phyloP scores from a whole-genome alignment of 192 early-diverging fungal species.

The Entrophospora sp. region DNA sequence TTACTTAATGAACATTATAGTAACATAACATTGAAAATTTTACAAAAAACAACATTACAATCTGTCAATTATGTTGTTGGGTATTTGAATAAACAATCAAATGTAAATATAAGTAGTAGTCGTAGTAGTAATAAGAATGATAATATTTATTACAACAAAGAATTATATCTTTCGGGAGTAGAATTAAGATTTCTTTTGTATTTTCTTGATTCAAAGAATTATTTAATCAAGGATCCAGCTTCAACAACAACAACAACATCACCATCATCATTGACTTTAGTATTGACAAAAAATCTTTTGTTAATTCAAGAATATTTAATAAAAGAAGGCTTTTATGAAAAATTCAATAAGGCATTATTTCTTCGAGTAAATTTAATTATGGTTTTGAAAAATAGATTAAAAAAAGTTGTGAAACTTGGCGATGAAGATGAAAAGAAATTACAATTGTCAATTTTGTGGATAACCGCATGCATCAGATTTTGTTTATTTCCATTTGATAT shows the following conservation, averaged over 20 bases:
- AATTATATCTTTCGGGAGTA: slow-evolving; percentile 30
- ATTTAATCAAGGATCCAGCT: slow-evolving; percentile 21
- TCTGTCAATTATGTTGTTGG: neutral
- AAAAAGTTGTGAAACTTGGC: neutral
- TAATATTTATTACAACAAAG: neutral
- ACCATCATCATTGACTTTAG: neutral
- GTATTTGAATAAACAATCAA: neutral
- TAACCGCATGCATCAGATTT: slow-evolving; percentile 27
- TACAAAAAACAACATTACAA: neutral
- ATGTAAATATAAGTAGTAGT: too few relatives aligned
- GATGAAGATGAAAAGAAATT: slow-evolving; percentile 18
- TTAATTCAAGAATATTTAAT: neutral
- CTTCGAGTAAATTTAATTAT: neutral
- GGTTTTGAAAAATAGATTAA: neutral
- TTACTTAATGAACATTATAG: neutral
- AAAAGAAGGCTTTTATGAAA: slow-evolving; percentile 1
- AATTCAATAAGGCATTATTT: neutral
- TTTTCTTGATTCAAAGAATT: slow-evolving; percentile 27
- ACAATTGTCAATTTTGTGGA: slow-evolving; percentile 26
- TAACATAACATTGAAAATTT: neutral
- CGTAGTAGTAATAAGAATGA: neutral
- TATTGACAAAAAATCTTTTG: neutral
- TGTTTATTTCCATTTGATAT: slow-evolving; percentile 27
- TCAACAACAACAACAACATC: neutral
- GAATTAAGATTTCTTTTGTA: slow-evolving; percentile 29